Conservation (phyloP, 2,329 filamentous ascomycete genomes). For the Alternaria gaisen region DNA sequence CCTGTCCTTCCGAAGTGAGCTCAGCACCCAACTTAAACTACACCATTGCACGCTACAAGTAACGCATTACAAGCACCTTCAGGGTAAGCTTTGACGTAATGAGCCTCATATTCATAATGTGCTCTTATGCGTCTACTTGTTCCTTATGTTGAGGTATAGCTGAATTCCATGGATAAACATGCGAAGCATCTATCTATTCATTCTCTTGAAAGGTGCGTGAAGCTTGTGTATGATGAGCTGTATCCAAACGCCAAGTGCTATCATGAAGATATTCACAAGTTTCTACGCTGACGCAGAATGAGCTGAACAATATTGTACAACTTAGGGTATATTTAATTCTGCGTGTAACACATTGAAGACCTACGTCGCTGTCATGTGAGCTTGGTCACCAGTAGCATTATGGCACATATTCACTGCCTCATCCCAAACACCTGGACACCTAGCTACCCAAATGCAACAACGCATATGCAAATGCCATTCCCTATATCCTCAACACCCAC, state of each 20-base stretch:
- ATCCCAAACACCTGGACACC: neutral
- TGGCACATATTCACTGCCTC: neutral
- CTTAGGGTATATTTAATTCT: neutral
- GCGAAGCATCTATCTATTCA: too few relatives aligned
- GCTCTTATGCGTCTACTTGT: too few relatives aligned
- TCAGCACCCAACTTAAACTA: neutral
- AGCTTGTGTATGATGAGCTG: too few relatives aligned
- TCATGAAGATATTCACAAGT: too few relatives aligned
- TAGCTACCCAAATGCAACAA: constrained; percentile 8
- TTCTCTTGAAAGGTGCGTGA: too few relatives aligned
- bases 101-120: too few relatives aligned
- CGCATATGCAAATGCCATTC: neutral
- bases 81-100: too few relatives aligned
- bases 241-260: too few relatives aligned
- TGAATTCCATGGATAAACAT: too few relatives aligned
- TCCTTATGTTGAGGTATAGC: too few relatives aligned
- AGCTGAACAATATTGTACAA: neutral
- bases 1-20: neutral
- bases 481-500: constrained; percentile 39
- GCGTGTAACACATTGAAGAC: neutral
- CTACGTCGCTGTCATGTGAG: neutral
- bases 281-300: neutral
- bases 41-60: too few relatives aligned
- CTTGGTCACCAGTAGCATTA: neutral
- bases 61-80: too few relatives aligned